Percentiles rank a stretch among this genome's conserved stretches.
phyloP scores from a whole-genome alignment of 2,329 filamentous ascomycete genomes.

The Ophiostoma tasmaniense region DNA sequence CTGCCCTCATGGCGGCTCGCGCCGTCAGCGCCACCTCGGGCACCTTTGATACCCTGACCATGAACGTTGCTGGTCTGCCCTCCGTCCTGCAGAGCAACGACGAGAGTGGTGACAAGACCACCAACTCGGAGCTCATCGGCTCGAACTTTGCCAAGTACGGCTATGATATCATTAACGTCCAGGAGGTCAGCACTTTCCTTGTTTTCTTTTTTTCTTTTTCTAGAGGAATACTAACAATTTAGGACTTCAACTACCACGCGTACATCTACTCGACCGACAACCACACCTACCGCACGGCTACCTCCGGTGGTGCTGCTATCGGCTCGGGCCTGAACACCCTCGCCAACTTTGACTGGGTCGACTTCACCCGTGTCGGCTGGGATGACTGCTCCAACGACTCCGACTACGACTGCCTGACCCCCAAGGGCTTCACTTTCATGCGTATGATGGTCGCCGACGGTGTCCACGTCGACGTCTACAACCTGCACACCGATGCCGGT shows the following conservation, averaged over 20 bases:
- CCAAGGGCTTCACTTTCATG: constrained; percentile 64
- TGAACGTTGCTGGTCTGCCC: constrained; percentile 55
- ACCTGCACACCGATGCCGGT: constrained; percentile 57
- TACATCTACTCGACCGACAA: constrained; percentile 52
- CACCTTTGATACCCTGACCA: constrained; percentile 43
- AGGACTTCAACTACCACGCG: constrained; percentile 60
- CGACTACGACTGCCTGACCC: constrained; percentile 54
- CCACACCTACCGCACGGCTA: constrained; percentile 53
- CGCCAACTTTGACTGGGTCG: constrained; percentile 48
- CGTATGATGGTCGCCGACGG: constrained; percentile 43
- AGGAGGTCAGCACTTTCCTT: constrained; percentile 39
- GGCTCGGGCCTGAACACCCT: constrained; percentile 58
- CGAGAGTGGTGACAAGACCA: constrained; percentile 52
- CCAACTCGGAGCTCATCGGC: constrained; percentile 50
- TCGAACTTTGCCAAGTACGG: constrained; percentile 45
- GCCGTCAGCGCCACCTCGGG: background rate
- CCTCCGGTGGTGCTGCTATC: constrained; percentile 55
- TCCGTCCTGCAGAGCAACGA: constrained; percentile 49
- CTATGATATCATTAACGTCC: constrained; percentile 56
- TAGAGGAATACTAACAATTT: background rate
- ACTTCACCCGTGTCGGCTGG: constrained; percentile 52
- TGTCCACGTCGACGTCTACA: constrained; percentile 55
- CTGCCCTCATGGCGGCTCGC: background rate
- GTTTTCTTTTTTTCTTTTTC: background rate
- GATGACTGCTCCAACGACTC: constrained; percentile 47